Base-by-base conservation (phyloP, 768 basidiomycete genomes). In the Calvatia gigantea region DNA sequence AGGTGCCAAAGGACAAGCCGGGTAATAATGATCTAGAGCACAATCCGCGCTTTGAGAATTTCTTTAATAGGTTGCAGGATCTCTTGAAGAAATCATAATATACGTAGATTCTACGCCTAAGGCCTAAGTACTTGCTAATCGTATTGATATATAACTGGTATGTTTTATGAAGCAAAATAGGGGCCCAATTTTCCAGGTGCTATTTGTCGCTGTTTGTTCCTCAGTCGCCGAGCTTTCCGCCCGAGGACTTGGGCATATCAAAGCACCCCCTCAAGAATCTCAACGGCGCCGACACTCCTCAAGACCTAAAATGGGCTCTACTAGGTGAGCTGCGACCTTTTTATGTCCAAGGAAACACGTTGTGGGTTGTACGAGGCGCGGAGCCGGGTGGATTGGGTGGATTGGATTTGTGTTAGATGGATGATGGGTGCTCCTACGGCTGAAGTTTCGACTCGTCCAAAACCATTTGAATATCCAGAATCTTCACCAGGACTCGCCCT, bases 221-320 rank as follows among this genome's bases (percentile, higher is more conserved):
- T 27, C 27, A 49, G 51, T 38, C 27, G 5, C 45, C 45, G 55
- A 25, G 28, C 31, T 12, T 6, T 27, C 41, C 29, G 29, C 29
- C 42, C 19, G 51, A 41, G 46, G 51, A 59, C 39, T 50, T 48
- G 54, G 37, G 42, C 9, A 51, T 33, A 57, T 35, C 42, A 66
- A n/a, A 61, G 54, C 33, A 65, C 66, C 69, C 65, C 67, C 69
- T 68, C 72, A 76, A 72, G 71, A 74, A 65, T 68, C 61, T 71
- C 70, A 69, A 74, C 75, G 73, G 72, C 75, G 69, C 68, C 70
- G 73, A 70, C 72, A 70, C 67, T 70, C 71, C 67, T 75, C 74
- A 76, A 76, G 72, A 71, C 68, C 65, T 73, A 84, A 79, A 79
- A 89, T 88, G 87, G 86, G 85, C 68, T 89, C 87, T 61, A 88